Conservation (phyloP, 441 rosid species). For the Syzygium malaccense region DNA sequence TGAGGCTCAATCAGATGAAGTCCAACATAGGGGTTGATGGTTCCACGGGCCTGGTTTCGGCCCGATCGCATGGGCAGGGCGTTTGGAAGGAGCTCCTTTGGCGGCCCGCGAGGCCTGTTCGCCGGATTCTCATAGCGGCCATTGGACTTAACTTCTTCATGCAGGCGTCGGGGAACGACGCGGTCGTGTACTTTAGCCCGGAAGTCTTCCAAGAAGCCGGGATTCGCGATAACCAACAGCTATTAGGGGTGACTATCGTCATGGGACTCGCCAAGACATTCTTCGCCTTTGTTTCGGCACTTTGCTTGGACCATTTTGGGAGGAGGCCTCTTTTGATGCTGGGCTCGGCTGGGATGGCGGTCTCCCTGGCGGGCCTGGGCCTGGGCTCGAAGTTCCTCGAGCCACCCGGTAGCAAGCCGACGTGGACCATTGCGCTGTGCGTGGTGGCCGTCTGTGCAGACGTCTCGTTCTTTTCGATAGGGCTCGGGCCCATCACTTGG, state of each 20-base stretch:
- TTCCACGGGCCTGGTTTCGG: not conserved
- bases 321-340: conserved; percentile 49
- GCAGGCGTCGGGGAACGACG: conserved; percentile 76
- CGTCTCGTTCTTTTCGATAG: conserved; percentile 55
- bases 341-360: conserved; percentile 41
- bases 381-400: conserved; percentile 40
- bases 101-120: conserved; percentile 28
- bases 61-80: conserved; percentile 13
- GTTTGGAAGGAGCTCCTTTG: conserved; percentile 42
- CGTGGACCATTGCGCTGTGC: not conserved
- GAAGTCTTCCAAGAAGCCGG: conserved; percentile 49
- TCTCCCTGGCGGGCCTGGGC: conserved; percentile 33
- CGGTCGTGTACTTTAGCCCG: conserved; percentile 55
- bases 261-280: conserved; percentile 41
- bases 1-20: conserved; percentile 37
- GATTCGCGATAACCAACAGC: conserved; percentile 22
- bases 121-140: conserved; percentile 47
- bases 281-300: conserved; percentile 44
- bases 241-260: conserved; percentile 39
- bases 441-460: conserved; percentile 6
- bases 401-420: not conserved
- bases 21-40: not conserved
- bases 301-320: conserved; percentile 43
- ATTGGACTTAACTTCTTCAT: conserved; percentile 59
- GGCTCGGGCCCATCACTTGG: conserved; percentile 19